Evolutionary conservation across 129 eudicot species (phyloP), one percentile per base, ranked within the genome.

Genomic region (Oenanthe sinensis): DNA sequence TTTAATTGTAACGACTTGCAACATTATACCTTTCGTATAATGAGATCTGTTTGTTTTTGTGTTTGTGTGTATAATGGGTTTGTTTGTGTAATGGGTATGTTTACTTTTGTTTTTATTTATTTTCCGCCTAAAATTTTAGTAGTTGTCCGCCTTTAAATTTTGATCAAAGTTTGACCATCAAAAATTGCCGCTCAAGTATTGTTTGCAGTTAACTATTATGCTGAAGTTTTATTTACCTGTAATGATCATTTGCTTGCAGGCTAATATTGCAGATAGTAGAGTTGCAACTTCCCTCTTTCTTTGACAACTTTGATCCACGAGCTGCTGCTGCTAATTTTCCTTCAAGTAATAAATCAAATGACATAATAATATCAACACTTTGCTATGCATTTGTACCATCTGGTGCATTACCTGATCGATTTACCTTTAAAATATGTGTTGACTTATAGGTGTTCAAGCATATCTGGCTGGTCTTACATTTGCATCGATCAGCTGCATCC

Each of bases 291-390:
- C 99, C 99, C 75, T 96, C 99, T 30, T 92, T 92, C 80, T 90
- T 96, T 83, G 84, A 89, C 95, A 88, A 87, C 86, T 96, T 92
- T 83, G 99, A 96, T 85, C 97, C 99, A 40, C 97, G 97, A 14
- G 87, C 99, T n/a, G 97, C 99, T 65, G 99, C 99, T 80, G 94
- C 99, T 83, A 92, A 84, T 84, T 92, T 96, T 77, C 99, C 99
- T 71, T 96, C 99, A 47, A 85, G 99, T 96, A 92, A 87, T 15
- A 44, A 54, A 37, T 33, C 2, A 24, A 48, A 39, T 4, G 45
- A 37, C 7, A 33, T 4, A 26, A 65, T 73, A 48, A 54, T 50
- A 33, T 49, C 54, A 78, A 30, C 58, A 74, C 68, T 67, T 16
- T 50, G 22, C 46, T 72, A 71, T 77, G 20, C 4, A 9, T 79